A percentile compares a stretch with the other conserved stretches of the same genome.
These are phyloP conservation scores for Tuber microsphaerosporum DNA, from an alignment of 495 filamentous ascomycete genomes.

Conservation along the genomic window DNA sequence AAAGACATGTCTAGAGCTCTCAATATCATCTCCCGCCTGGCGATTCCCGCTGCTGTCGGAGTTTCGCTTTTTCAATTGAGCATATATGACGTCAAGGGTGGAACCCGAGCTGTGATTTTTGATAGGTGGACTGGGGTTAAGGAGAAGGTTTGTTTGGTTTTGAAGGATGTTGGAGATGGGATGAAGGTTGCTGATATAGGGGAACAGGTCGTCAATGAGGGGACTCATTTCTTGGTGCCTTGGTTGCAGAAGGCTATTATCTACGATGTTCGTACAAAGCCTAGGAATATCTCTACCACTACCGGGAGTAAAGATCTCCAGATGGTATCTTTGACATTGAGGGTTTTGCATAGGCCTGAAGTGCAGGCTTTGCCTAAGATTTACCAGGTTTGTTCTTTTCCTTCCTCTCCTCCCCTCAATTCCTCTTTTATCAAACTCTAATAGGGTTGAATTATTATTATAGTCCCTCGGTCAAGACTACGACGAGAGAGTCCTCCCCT, in stretches of 20 bases:
- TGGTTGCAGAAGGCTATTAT: constrained; percentile 94
- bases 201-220: constrained; percentile 71
- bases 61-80: constrained; percentile 60
- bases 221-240: constrained; percentile 92
- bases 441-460: constrained; percentile 9
- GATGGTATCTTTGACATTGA: constrained; percentile 97
- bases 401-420: not conserved
- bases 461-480: constrained; percentile 86
- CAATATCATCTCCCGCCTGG: constrained; percentile 58
- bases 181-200: not conserved
- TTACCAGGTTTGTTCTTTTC: constrained; percentile 70
- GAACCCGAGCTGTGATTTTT: constrained; percentile 94
- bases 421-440: not conserved
- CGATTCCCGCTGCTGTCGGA: constrained; percentile 62
- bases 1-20: constrained; percentile 48
- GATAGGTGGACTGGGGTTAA: constrained; percentile 87
- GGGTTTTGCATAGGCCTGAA: constrained; percentile 90
- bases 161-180: not conserved
- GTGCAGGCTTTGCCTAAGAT: constrained; percentile 90
- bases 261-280: constrained; percentile 97
- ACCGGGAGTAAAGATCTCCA: constrained; percentile 98
- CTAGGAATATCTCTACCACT: constrained; percentile 92
- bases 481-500: constrained; percentile 97
- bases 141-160: constrained; percentile 51
- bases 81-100: constrained; percentile 95